A percentile compares a stretch with the other conserved stretches of the same genome.
Evolutionary conservation across 2,329 filamentous ascomycete species (phyloP).

Genomic region (Calonectria henricotiae): DNA sequence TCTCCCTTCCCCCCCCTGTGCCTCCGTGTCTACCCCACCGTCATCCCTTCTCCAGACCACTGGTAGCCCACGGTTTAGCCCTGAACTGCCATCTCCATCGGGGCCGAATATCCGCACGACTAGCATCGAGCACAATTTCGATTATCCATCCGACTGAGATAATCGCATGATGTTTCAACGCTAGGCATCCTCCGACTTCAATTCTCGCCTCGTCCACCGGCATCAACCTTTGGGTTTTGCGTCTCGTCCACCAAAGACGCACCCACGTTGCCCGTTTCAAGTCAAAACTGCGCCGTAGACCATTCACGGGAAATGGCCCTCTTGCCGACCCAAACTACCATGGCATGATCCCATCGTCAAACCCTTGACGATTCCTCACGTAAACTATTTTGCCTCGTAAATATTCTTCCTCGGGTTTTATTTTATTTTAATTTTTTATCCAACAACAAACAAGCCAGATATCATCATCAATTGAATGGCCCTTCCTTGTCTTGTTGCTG

Average conservation of each 20-base stretch:
- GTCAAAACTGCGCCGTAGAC: background rate
- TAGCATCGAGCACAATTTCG: constrained; percentile 17
- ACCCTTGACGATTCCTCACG: background rate
- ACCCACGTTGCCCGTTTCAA: too few species aligned
- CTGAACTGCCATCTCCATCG: background rate
- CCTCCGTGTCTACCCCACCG: too few species aligned
- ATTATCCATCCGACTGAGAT: constrained; percentile 18
- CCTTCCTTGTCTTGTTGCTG: background rate
- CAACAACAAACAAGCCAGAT: background rate
- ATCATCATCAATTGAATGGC: background rate
- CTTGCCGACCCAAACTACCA: constrained; percentile 15
- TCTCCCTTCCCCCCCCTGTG: background rate
- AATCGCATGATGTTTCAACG: constrained; percentile 14
- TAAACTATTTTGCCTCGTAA: background rate
- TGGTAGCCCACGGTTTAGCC: too few species aligned
- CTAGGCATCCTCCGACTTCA: constrained; percentile 19
- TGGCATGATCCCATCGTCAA: background rate
- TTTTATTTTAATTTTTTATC: background rate
- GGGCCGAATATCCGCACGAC: constrained; percentile 17
- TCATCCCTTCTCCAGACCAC: too few species aligned
- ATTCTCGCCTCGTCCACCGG: background rate
- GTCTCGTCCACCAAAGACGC: background rate
- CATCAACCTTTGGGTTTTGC: constrained; percentile 16
- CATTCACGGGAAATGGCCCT: constrained; percentile 3
- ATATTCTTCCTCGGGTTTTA: constrained; percentile 13